Evolutionary conservation across 1,284 basidiomycete species (phyloP), one percentile per base, ranked within the genome.

Genomic region (Stygiomarasmius scandens): DNA sequence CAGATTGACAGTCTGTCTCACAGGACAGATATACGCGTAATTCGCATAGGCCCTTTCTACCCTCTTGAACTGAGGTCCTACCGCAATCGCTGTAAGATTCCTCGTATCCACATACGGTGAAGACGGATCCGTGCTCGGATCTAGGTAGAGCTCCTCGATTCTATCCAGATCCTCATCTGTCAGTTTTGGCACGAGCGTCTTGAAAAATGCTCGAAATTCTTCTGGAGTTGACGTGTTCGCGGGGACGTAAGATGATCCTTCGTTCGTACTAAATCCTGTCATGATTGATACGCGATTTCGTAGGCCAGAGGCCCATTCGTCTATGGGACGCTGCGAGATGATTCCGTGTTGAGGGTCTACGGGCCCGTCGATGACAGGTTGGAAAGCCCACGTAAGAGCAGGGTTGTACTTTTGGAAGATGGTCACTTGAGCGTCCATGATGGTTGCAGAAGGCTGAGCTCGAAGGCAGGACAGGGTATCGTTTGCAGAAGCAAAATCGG

Each of bases 21-120:
- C 48, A 32, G 48, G 48, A 29, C 48, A 49, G 25, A 49, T 19
- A 20, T 49, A 49, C 16, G 48, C 48, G n/a, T 49, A 49, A 27
- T 49, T n/a, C 10, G 48, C 48, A 29, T 49, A 49, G 3, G 48
- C 48, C 3, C 19, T 11, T 49, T 49, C 48, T n/a, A 14, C 48
- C 16, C 48, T 25, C 32, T 49, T 49, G 25, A 27, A 49, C 25
- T 49, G 48, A 8, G 48, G 48, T 11, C 48, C 48, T n/a, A 49
- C 25, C 16, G 19, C 19, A 16, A 49, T 49, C 2, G 48, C 48
- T 9, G 24, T 49, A 8, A 49, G 48, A 16, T 49, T 49, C n/a
- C 48, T 25, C 12, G 48, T 49, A n/a, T 49, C 48, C 10, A 29
- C 25, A 16, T 49, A 49, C 2, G 48, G 48, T 11, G 48, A 49